phyloP scores from a whole-genome alignment of 768 basidiomycete genomes.

The Russula vinacea region DNA sequence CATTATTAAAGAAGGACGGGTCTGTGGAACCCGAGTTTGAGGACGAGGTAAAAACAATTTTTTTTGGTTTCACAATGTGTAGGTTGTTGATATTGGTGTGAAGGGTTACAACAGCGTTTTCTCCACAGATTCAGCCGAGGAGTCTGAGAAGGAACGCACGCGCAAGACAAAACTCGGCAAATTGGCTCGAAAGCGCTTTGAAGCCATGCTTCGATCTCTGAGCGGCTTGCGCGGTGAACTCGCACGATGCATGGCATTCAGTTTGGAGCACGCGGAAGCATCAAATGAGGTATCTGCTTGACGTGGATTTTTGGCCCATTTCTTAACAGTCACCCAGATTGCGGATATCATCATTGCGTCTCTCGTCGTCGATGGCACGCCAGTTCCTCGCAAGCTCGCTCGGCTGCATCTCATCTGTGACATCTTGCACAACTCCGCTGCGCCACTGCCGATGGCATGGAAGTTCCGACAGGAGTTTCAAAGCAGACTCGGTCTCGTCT shows the following conservation, averaged over 20 bases:
- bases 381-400: conserved; percentile 96
- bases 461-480: conserved; percentile 96
- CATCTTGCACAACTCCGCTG: conserved; percentile 95
- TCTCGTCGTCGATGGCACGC: conserved; percentile 83
- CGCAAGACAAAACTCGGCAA: conserved; percentile 76
- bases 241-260: conserved; percentile 95
- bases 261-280: conserved; percentile 93
- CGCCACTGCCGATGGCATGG: conserved; percentile 93
- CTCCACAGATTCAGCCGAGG: conserved; percentile 92
- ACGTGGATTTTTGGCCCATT: not conserved
- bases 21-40: conserved; percentile 67
- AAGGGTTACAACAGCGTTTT: conserved; percentile 86
- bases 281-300: conserved; percentile 70
- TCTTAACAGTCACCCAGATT: conserved; percentile 54
- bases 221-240: conserved; percentile 86
- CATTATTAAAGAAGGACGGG: conserved; percentile 58
- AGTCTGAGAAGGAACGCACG: conserved; percentile 81
- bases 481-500: conserved; percentile 83
- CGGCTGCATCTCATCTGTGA: conserved; percentile 95
- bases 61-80: not conserved
- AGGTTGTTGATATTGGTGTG: conserved; percentile 3
- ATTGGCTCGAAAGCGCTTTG: conserved; percentile 79
- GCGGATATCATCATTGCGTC: conserved; percentile 89
- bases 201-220: conserved; percentile 84
- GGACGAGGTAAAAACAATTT: conserved; percentile 54